Evolutionary conservation across 208 protist genomes (phyloP).

Genomic region (Trypanosoma rangeli): DNA sequence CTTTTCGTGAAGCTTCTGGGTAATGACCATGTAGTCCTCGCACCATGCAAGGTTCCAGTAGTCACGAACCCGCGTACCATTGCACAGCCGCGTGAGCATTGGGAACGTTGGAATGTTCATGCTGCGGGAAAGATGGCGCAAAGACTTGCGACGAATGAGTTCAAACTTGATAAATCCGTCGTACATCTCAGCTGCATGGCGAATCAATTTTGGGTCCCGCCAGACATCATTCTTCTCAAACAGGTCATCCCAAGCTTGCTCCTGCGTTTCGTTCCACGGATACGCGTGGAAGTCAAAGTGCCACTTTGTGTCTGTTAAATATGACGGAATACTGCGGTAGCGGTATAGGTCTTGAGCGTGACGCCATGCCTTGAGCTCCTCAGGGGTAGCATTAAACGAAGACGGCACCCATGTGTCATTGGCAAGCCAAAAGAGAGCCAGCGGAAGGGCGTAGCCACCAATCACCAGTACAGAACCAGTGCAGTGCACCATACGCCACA

Average conservation of each 20-base stretch:
- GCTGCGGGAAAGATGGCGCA: conserved; percentile 83
- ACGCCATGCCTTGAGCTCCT: conserved; percentile 79
- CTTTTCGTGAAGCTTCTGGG: conserved; percentile 77
- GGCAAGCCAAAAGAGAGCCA: conserved; percentile 81
- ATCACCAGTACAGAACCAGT: conserved; percentile 44
- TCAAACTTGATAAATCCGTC: conserved; percentile 86
- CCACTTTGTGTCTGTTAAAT: conserved; percentile 89
- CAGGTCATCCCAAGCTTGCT: conserved; percentile 89
- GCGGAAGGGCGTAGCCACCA: conserved; percentile 80
- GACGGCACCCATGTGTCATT: conserved; percentile 89
- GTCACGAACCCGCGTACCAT: conserved; percentile 82
- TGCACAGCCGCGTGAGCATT: conserved; percentile 81
- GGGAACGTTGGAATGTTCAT: conserved; percentile 92
- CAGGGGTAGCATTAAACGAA: conserved; percentile 54
- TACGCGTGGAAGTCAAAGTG: conserved; percentile 88
- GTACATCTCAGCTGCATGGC: conserved; percentile 88
- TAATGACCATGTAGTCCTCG: conserved; percentile 93
- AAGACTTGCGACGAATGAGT: conserved; percentile 79
- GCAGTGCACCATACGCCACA: conserved; percentile 82
- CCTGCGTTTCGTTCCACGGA: conserved; percentile 70
- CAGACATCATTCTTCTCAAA: conserved; percentile 93
- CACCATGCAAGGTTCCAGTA: conserved; percentile 91
- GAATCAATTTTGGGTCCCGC: conserved; percentile 80
- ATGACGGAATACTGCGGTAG: conserved; percentile 86
- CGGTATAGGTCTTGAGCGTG: conserved; percentile 89